Evolutionary conservation across 441 rosid genomes (phyloP).

Genomic region (Lagerstroemia fauriei): DNA sequence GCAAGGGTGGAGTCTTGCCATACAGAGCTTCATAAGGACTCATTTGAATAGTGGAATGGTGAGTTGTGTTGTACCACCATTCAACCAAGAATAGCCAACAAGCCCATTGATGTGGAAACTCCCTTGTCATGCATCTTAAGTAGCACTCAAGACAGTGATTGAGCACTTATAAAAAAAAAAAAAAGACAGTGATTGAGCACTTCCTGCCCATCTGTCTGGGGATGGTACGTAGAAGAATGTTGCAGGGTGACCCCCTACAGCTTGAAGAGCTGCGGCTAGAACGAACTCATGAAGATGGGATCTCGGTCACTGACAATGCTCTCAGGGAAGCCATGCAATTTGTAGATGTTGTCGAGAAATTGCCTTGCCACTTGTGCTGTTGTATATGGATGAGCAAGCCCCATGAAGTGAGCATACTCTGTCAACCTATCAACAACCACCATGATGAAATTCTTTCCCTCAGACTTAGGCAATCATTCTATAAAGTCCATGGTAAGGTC

Average conservation of each 20-base stretch:
- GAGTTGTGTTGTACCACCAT: neutral
- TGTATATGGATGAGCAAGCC: neutral
- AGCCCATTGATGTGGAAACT: neutral
- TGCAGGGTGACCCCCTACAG: neutral
- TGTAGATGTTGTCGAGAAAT: neutral
- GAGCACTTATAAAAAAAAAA: too few relatives aligned
- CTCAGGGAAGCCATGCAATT: neutral
- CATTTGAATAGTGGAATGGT: neutral
- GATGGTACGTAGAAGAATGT: too few relatives aligned
- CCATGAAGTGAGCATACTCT: conserved; percentile 3
- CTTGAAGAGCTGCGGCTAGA: neutral
- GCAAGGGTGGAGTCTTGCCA: neutral
- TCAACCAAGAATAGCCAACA: neutral
- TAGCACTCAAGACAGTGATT: too few relatives aligned
- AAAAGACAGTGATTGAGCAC: too few relatives aligned
- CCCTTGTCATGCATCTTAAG: too few relatives aligned
- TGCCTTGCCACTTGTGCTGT: neutral
- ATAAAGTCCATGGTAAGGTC: conserved; percentile 14
- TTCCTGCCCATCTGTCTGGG: too few relatives aligned
- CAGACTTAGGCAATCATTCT: neutral
- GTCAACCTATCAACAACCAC: neutral
- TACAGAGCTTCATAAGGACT: neutral
- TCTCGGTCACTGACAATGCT: conserved; percentile 4
- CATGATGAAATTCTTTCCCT: neutral
- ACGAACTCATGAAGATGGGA: neutral